A percentile compares a stretch with the other conserved stretches of the same genome.
Conservation (phyloP, 495 filamentous ascomycete genomes). For the Xylaria sp. region DNA sequence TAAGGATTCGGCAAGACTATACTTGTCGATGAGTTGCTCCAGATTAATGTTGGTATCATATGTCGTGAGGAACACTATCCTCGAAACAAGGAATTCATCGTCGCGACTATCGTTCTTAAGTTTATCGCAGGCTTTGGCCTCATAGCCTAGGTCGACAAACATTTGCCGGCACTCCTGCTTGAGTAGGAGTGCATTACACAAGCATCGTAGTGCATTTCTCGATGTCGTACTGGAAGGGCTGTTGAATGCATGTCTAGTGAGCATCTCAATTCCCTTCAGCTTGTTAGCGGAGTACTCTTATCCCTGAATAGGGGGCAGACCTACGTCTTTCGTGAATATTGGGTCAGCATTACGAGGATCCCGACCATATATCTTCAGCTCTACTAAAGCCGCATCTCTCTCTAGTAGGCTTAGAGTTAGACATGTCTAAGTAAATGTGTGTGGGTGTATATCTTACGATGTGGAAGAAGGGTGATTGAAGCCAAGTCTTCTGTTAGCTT, state of each 20-base stretch:
- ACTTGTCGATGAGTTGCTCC: conserved; percentile 68
- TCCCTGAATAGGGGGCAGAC: conserved; percentile 20
- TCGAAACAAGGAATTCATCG: conserved; percentile 85
- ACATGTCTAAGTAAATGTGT: neutral
- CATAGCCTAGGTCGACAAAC: conserved; percentile 81
- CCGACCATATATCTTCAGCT: conserved; percentile 81
- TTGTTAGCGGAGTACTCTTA: conserved; percentile 21
- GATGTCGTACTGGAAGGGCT: conserved; percentile 65
- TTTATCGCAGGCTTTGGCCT: conserved; percentile 70
- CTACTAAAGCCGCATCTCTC: conserved; percentile 66
- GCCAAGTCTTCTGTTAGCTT: conserved; percentile 65
- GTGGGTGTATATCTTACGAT: conserved; percentile 55
- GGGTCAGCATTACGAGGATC: conserved; percentile 73
- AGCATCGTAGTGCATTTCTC: conserved; percentile 79
- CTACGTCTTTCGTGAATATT: conserved; percentile 79
- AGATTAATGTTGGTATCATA: conserved; percentile 80
- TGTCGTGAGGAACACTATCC: conserved; percentile 86
- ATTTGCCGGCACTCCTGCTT: conserved; percentile 73
- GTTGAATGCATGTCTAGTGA: conserved; percentile 76
- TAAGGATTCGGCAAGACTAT: conserved; percentile 74
- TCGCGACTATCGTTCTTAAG: conserved; percentile 80
- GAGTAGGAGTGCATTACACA: conserved; percentile 87
- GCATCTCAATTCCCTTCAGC: conserved; percentile 74
- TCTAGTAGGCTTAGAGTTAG: conserved; percentile 54
- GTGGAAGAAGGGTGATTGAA: conserved; percentile 57